Evolutionary conservation across 352 stramenopile species (phyloP), one percentile per base, ranked within the genome.

Genomic region (Phytophthora macrochlamydospora): DNA sequence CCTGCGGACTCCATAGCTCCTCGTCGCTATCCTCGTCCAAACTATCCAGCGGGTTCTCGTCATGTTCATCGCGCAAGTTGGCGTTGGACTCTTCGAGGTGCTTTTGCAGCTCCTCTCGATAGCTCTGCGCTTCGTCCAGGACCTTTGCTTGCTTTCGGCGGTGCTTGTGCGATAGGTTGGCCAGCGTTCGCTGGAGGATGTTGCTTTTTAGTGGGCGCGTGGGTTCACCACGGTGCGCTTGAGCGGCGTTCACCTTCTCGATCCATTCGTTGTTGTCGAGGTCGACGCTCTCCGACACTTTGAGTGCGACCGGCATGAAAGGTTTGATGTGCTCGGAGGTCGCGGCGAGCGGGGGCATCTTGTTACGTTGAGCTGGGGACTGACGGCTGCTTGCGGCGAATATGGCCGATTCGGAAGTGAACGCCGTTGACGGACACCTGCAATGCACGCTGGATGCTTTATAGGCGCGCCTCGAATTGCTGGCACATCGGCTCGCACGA

Each of bases 41-140:
- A 30, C 18, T 52, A 14, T 65, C 31, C 7, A 59, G 45, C 9
- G 38, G 38, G n/a, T 62, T 59, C 5, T 60, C 38, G 13, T 44
- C 44, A 38, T 67, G 44, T 40, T 40, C 35, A 40, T 40, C 35
- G 40, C 11, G 31, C 38, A 72, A 28, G 33, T 64, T 65, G 18
- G 52, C 61, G 29, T 44, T 58, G 30, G 70, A 59, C 32, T 73
- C 65, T 2, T 51, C 43, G 51, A 78, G 63, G 53, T 65, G 66
- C n/a, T 71, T n/a, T 11, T 60, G 40, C n/a, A 77, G 56, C 50
- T 74, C 69, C 4, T 71, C 45, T 8, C 40, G 32, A 65, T 77
- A 77, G 56, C 56, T 68, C 42, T 55, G n/a, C 38, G 7, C 28
- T 3, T 57, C 33, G 11, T 43, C 58, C n/a, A 2, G 12, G 35